These are phyloP conservation scores for Epichloe baconii DNA, from an alignment of 2,329 filamentous ascomycete genomes.

Conservation along the genomic window DNA sequence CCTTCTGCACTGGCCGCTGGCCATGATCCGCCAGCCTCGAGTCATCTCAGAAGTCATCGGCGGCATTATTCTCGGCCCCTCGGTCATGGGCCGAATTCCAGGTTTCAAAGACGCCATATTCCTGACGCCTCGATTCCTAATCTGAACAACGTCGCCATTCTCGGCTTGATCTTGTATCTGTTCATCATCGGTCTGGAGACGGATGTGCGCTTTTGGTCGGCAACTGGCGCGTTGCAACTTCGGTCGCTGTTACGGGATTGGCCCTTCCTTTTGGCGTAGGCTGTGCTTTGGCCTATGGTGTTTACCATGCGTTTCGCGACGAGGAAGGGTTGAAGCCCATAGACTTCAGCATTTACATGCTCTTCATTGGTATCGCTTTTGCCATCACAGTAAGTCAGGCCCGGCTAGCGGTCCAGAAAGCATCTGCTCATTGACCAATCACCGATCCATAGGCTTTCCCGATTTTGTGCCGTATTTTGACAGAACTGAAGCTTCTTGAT, in stretches of 20 bases:
- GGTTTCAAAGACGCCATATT: slow-evolving; percentile 63
- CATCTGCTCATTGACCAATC: not conserved
- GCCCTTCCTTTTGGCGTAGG: slow-evolving; percentile 71
- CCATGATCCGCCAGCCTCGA: slow-evolving; percentile 63
- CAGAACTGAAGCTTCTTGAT: slow-evolving; percentile 72
- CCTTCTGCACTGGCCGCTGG: slow-evolving; percentile 58
- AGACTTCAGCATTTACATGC: slow-evolving; percentile 41
- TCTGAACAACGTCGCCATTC: slow-evolving; percentile 64
- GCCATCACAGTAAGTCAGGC: slow-evolving; percentile 54
- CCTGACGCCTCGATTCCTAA: slow-evolving; percentile 61
- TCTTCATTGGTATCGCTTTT: slow-evolving; percentile 85
- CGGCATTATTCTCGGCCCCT: slow-evolving; percentile 75
- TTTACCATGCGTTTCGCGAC: slow-evolving; percentile 59
- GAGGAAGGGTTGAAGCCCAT: slow-evolving; percentile 28
- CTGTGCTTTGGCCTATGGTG: slow-evolving; percentile 64
- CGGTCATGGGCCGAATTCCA: slow-evolving; percentile 76
- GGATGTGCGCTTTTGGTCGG: slow-evolving; percentile 63
- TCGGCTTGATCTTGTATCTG: slow-evolving; percentile 73
- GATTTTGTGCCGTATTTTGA: slow-evolving; percentile 85
- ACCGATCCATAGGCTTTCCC: slow-evolving; percentile 47
- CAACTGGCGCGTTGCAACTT: slow-evolving; percentile 70
- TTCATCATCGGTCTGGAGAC: slow-evolving; percentile 84
- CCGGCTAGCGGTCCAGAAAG: not conserved
- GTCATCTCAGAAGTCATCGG: slow-evolving; percentile 78
- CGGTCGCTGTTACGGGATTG: slow-evolving; percentile 71